These are phyloP conservation scores for Pleodorina starrii DNA, from an alignment of 139 green algal species.

Conservation along the genomic window DNA sequence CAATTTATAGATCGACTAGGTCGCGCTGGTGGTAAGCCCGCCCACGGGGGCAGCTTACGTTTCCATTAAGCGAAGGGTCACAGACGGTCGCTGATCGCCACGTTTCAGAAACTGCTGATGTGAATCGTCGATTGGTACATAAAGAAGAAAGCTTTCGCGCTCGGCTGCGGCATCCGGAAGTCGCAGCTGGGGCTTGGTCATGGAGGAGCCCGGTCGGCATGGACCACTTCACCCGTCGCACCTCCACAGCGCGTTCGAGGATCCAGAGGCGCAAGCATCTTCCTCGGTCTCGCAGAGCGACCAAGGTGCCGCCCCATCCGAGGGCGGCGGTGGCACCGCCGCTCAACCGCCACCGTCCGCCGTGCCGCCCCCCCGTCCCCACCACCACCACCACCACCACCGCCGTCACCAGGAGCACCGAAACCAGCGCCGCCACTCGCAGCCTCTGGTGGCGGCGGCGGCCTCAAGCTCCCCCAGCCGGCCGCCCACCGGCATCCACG, in stretches of 20 bases:
- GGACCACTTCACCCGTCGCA: conserved; percentile 12
- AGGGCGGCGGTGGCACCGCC: not conserved
- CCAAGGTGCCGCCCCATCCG: not conserved
- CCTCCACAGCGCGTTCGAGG: conserved; percentile 33
- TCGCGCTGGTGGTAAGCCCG: too few relatives aligned
- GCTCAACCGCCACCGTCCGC: not conserved
- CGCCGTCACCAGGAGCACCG: too few relatives aligned
- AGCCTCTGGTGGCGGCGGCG: not conserved
- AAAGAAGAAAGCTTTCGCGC: too few relatives aligned
- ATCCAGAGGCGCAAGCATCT: not conserved
- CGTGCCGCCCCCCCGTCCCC: not conserved
- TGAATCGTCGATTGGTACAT: too few relatives aligned
- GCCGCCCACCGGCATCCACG: not conserved
- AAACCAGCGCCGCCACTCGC: too few relatives aligned
- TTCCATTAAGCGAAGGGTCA: too few relatives aligned
- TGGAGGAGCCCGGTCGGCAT: not conserved
- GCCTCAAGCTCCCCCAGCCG: not conserved
- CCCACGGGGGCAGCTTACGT: too few relatives aligned
- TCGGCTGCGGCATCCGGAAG: too few relatives aligned
- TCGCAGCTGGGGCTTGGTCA: not conserved
- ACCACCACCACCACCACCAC: not conserved
- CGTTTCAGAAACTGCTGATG: too few relatives aligned
- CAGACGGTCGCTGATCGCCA: too few relatives aligned
- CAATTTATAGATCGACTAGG: too few relatives aligned
- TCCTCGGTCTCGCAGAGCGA: not conserved